Conservation (phyloP, 2,329 filamentous ascomycete species). For the Fusarium sp. region DNA sequence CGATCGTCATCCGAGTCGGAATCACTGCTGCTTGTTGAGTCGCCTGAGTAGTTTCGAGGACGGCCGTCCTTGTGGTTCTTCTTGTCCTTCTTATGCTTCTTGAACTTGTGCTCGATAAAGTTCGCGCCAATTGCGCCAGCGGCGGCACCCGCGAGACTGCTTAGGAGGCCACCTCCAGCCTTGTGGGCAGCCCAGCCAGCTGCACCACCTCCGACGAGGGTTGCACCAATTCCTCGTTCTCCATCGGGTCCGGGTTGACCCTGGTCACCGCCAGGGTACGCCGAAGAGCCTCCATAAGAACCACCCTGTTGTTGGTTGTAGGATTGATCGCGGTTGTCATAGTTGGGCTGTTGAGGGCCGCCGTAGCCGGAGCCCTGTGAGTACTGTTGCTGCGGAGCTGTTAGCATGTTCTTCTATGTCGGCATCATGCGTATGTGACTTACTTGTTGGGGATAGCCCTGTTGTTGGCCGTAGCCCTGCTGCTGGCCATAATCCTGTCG, state of each 20-base stretch:
- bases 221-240: slow-evolving; percentile 65
- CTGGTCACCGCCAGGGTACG: slow-evolving; percentile 17
- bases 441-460: slow-evolving; percentile 35
- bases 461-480: slow-evolving; percentile 21
- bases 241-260: slow-evolving; percentile 31
- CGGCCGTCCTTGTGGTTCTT: slow-evolving; percentile 40
- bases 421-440: neutral
- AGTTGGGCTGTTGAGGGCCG: slow-evolving; percentile 27
- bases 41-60: slow-evolving; percentile 29
- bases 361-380: slow-evolving; percentile 32
- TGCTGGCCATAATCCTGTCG: slow-evolving; percentile 26
- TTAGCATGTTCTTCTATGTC: neutral
- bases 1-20: slow-evolving; percentile 38
- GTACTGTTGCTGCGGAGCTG: slow-evolving; percentile 23
- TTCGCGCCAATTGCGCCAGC: slow-evolving; percentile 65
- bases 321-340: slow-evolving; percentile 29
- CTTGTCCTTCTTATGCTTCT: slow-evolving; percentile 47
- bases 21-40: slow-evolving; percentile 43
- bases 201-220: slow-evolving; percentile 60
- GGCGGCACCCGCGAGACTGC: slow-evolving; percentile 61
- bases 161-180: slow-evolving; percentile 61
- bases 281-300: slow-evolving; percentile 28
- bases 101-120: slow-evolving; percentile 55
- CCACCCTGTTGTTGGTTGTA: slow-evolving; percentile 36
- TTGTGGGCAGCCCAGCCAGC: slow-evolving; percentile 64